These are phyloP conservation scores for Coccomyxa sp. DNA, from an alignment of 139 green algal genomes.

Conservation along the genomic window DNA sequence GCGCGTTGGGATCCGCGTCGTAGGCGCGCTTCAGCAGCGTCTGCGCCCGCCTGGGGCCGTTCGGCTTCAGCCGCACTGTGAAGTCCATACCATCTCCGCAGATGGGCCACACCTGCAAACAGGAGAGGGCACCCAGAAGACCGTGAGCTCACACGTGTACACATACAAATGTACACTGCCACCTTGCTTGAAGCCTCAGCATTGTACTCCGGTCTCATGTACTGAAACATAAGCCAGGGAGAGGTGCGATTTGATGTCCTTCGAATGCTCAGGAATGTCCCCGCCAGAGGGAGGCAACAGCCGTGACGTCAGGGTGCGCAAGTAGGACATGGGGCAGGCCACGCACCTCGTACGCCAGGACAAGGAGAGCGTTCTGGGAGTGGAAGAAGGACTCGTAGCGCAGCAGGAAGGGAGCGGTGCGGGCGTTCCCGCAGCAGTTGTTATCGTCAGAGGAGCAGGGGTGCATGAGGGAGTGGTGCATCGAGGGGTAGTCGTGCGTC, in stretches of 20 bases:
- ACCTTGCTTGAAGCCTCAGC: no score
- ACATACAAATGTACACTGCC: not conserved
- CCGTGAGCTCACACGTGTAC: not conserved
- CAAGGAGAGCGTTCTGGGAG: not conserved
- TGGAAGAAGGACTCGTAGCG: conserved; percentile 8
- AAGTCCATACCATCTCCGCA: conserved; percentile 16
- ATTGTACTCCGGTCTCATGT: no score
- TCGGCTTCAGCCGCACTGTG: not conserved
- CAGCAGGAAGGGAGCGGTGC: not conserved
- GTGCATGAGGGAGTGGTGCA: conserved; percentile 13
- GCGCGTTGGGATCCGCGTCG: not conserved
- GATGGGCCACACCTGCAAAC: conserved; percentile 5
- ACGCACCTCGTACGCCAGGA: conserved; percentile 8
- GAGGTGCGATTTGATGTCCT: no score
- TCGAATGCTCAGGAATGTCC: no score
- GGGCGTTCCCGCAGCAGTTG: not conserved
- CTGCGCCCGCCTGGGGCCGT: not conserved
- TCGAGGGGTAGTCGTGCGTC: conserved; percentile 6
- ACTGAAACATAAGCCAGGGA: no score
- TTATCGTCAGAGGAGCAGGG: not conserved
- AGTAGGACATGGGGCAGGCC: not conserved
- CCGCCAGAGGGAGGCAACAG: not conserved
- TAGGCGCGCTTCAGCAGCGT: conserved; percentile 2
- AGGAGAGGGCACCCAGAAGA: not conserved
- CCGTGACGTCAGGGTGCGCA: not conserved